Percentiles rank a stretch among this genome's conserved stretches.
Conservation (phyloP, 768 basidiomycete species). For the Pisolithus orientalis region DNA sequence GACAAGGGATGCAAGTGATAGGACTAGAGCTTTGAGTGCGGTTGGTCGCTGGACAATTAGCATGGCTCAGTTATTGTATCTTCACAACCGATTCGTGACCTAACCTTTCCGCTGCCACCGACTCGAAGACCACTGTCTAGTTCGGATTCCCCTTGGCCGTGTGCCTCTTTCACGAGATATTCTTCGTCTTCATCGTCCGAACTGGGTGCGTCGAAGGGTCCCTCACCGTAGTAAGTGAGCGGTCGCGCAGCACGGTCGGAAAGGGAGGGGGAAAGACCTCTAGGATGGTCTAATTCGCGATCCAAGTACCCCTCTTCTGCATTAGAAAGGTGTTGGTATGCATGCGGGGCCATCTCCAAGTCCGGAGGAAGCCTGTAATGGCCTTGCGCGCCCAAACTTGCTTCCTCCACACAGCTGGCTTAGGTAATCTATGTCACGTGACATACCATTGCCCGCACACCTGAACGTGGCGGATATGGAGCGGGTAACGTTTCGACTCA, state of each 20-base stretch:
- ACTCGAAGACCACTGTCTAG: slow-evolving; percentile 29
- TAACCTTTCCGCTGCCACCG: slow-evolving; percentile 32
- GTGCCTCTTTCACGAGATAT: slow-evolving; percentile 41
- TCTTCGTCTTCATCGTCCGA: slow-evolving; percentile 67
- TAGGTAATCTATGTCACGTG: neutral
- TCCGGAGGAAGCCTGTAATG: neutral
- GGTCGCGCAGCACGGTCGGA: slow-evolving; percentile 22
- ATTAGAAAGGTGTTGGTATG: slow-evolving; percentile 26
- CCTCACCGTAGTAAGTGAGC: slow-evolving; percentile 62
- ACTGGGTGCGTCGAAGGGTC: slow-evolving; percentile 70
- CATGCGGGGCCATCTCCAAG: slow-evolving; percentile 19
- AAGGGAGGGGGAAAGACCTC: neutral
- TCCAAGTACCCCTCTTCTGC: slow-evolving; percentile 19
- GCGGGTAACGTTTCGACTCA: slow-evolving; percentile 7
- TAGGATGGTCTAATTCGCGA: slow-evolving; percentile 7
- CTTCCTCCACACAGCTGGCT: neutral
- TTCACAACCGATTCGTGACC: slow-evolving; percentile 7
- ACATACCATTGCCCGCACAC: no score
- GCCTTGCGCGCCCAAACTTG: no score
- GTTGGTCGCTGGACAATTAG: slow-evolving; percentile 35
- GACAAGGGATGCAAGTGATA: slow-evolving; percentile 55
- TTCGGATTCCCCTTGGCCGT: slow-evolving; percentile 11
- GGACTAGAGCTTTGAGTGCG: slow-evolving; percentile 56
- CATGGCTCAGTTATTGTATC: slow-evolving; percentile 1
- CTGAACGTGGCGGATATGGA: no score